A percentile compares a stretch with the other conserved stretches of the same genome.
These are phyloP conservation scores for Ilyonectria mors-panacis DNA, from an alignment of 2,329 filamentous ascomycete species.

Conservation along the genomic window DNA sequence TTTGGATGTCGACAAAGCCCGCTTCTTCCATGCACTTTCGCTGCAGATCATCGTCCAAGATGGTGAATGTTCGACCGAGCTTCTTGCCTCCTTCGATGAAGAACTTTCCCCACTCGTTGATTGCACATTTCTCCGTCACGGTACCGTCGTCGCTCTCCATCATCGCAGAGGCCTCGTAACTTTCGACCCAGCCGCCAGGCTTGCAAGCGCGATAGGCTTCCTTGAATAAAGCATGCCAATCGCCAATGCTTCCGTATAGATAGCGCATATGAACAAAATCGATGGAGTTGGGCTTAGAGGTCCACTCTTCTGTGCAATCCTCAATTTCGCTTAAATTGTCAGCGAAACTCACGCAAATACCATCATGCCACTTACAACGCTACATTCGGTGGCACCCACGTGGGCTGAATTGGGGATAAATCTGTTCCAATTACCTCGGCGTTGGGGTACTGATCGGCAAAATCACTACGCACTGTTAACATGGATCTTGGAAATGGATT, in stretches of 20 bases:
- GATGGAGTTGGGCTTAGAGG: constrained; percentile 55
- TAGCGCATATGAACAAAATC: constrained; percentile 74
- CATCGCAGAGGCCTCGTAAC: constrained; percentile 48
- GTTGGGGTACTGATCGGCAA: constrained; percentile 60
- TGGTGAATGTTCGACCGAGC: constrained; percentile 49
- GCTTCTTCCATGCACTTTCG: constrained; percentile 42
- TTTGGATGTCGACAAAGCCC: constrained; percentile 38
- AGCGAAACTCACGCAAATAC: accelerated
- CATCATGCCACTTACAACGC: constrained; percentile 49
- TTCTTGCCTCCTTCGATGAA: constrained; percentile 50
- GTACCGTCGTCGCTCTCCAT: constrained; percentile 53
- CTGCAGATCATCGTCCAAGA: constrained; percentile 40
- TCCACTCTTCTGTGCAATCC: constrained; percentile 52
- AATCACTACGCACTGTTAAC: constrained; percentile 58
- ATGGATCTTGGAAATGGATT: accelerated
- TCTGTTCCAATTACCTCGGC: constrained; percentile 66
- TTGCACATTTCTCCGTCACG: constrained; percentile 46
- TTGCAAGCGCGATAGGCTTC: constrained; percentile 67
- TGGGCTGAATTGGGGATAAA: constrained; percentile 70
- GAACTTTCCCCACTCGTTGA: constrained; percentile 49
- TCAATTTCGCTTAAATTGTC: constrained; percentile 37
- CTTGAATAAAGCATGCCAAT: constrained; percentile 68
- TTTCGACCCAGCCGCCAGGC: constrained; percentile 66
- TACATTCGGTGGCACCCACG: constrained; percentile 63
- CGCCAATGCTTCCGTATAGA: constrained; percentile 69